Evolutionary conservation across 179 eudicot species (phyloP), one percentile per base, ranked within the genome.

Genomic region (Nepenthes alata): DNA sequence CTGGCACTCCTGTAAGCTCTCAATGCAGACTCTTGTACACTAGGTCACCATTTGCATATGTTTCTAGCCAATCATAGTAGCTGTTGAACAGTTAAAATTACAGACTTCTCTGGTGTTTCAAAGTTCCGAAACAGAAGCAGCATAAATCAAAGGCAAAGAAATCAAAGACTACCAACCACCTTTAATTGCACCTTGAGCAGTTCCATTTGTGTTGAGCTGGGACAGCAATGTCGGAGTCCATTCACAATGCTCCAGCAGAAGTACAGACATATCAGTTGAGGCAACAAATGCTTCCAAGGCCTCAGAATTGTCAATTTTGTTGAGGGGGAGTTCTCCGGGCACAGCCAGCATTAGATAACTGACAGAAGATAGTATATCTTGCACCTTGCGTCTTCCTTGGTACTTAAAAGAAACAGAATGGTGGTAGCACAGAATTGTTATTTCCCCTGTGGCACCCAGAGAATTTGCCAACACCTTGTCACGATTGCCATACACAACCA

Each of bases 241-340:
- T 52, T 94, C 97, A 65, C 97, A 91, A 72, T 86, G 70, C 67
- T 91, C 97, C n/a, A 79, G 38, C 58, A 91, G 88, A 63, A 88
- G 72, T 52, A 91, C 63, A 65, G 85, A 82, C 80, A 82, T 91
- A 75, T 88, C 96, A 64, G 96, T 79, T 72, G 97, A 88, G 64
- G 77, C 71, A 69, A 85, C 74, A 71, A 91, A 88, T 50, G 53
- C 58, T 59, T 75, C 69, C 75, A 91, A 70, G 56, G 82, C 89
- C 73, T 81, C 81, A 1, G 76, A 70, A 1, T 78, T 77, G 57
- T 69, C 64, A 57, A 91, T 63, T 76, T 36, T 69, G 69, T 67
- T 74, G 39, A 91, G 79, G 62, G 97, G 97, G 59, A 83, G 72
- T 35, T 78, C 81, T 45, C 79, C 78, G 36, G 87, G 74, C 57